Base-by-base conservation (phyloP, 2,329 filamentous ascomycete genomes). In the Lecanicillium sp. region DNA sequence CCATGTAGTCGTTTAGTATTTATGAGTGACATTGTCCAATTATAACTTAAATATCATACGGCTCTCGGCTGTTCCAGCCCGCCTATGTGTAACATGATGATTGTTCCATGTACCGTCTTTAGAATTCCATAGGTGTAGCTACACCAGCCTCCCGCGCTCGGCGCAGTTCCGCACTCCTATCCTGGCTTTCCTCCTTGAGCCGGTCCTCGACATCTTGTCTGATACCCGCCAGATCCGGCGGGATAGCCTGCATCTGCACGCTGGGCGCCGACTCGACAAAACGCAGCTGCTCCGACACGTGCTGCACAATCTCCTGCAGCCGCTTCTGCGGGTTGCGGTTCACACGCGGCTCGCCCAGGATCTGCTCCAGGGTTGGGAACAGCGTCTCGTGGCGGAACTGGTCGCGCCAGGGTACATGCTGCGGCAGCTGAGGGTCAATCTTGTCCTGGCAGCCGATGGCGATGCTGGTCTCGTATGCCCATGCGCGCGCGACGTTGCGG, bases 381-480 rank as follows among this genome's bases (percentile, higher is more conserved):
- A 98, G 74, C 17, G 82, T 88, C 45, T 92, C 85, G 30, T 87
- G 83, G 33, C 85, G 78, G 63, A 98, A 98, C 46, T 94, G 88
- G 46, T 85, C 80, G 42, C 88, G 79, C 70, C 90, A 94, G 0
- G 88, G 85, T 7, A 90, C 79, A 51, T 94, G 80, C 27, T 75
- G 64, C 0, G 92, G 90, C 19, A 96, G 81, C 11, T 78, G 73
- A 14, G 83, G 75, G 56, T 71, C 66, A 46, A 95, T 81, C 41
- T 76, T 74, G 46, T 83, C 71, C 43, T 83, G 72, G 41, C 79
- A 80, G 48, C 81, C 80, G 45, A 94, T 85, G 43, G 87, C 87
- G 49, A 96, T 86, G 44, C 85, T 84, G 11, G 92, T 98, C 65
- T 98, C 92, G 62, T 94, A 90, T 17, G 89, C 87, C 92, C 92